A percentile compares a stretch with the other conserved stretches of the same genome.
Conservation (phyloP, 352 stramenopile species). For the Pythium angustatum region DNA sequence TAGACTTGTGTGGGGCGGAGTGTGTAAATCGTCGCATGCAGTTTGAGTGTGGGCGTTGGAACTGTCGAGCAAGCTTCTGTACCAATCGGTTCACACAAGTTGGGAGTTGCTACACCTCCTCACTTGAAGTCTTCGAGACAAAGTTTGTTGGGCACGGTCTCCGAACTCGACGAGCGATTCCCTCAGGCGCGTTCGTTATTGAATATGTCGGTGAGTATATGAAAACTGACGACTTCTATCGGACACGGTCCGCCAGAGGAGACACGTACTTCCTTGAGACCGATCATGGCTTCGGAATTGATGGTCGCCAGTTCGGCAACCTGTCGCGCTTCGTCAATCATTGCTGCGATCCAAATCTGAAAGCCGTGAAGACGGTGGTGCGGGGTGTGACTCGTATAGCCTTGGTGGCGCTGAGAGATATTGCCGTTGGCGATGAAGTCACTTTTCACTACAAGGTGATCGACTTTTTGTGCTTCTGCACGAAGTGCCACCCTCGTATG, state of each 20-base stretch:
- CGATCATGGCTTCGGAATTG: background rate
- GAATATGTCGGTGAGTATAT: conserved; percentile 9
- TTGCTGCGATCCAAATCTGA: background rate
- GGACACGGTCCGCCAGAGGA: background rate
- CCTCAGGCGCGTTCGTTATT: background rate
- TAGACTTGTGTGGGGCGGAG: too few relatives aligned
- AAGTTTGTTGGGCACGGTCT: background rate
- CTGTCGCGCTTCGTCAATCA: conserved; percentile 3
- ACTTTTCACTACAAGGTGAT: background rate
- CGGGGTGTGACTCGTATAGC: background rate
- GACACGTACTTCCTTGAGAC: conserved; percentile 3
- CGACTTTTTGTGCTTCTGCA: background rate
- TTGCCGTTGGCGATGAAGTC: background rate
- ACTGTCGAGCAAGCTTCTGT: too few relatives aligned
- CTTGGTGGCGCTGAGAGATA: background rate
- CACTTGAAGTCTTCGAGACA: background rate
- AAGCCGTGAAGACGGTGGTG: background rate
- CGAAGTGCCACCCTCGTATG: background rate
- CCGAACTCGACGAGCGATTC: background rate
- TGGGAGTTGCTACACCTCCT: too few relatives aligned
- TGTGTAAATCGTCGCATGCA: too few relatives aligned
- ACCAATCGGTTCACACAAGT: too few relatives aligned
- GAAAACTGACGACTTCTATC: background rate
- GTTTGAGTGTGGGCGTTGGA: too few relatives aligned
- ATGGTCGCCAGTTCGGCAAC: background rate